These are phyloP conservation scores for Tetradesmus obliquus DNA, from an alignment of 139 green algal genomes.

Conservation along the genomic window DNA sequence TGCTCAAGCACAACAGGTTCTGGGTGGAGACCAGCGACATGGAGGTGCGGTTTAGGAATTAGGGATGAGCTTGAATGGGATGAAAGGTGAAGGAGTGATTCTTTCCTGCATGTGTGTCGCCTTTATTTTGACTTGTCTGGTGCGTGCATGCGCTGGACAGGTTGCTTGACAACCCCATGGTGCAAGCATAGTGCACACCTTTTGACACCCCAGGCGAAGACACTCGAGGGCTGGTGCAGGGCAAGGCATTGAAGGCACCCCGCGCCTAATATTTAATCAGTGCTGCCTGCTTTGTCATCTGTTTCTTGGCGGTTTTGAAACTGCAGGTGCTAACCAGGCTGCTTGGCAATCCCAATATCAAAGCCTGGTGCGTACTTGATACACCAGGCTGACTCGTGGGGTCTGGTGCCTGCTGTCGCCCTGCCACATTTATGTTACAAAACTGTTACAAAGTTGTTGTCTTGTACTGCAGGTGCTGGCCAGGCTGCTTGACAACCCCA, in stretches of 20 bases:
- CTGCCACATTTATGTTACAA: background rate
- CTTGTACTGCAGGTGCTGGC: conserved; percentile 60
- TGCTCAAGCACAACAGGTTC: conserved; percentile 96
- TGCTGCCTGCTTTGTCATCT: no score
- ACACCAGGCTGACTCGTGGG: no score
- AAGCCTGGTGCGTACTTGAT: no score
- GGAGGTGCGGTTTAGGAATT: conserved; percentile 59
- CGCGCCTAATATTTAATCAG: no score
- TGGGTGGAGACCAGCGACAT: conserved; percentile 92
- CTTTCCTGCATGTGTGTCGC: background rate
- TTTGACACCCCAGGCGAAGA: background rate
- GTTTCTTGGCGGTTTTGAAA: background rate
- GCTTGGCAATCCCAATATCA: background rate
- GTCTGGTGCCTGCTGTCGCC: no score
- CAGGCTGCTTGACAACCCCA: conserved; percentile 73
- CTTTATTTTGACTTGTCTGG: background rate
- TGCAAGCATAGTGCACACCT: conserved; percentile 12
- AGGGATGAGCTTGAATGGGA: background rate
- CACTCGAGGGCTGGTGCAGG: conserved; percentile 38
- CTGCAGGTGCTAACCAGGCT: background rate
- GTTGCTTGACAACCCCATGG: conserved; percentile 73
- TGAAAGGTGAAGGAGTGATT: background rate
- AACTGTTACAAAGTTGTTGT: background rate
- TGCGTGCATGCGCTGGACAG: conserved; percentile 58
- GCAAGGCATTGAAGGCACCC: conserved; percentile 44